Conservation (phyloP, 306 rosid species). For the Medicago ruthenica region DNA sequence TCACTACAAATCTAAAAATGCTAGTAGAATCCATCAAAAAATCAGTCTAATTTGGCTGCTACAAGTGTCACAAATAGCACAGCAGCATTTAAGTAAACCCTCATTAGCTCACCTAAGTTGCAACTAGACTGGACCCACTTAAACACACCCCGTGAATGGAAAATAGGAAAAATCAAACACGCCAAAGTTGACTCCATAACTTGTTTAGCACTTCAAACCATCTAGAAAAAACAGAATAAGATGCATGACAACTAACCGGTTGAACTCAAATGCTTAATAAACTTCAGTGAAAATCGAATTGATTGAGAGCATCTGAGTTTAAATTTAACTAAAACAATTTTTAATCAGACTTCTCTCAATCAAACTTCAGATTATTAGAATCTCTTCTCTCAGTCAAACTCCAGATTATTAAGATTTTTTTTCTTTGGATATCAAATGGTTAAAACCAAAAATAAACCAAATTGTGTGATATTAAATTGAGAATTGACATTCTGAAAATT, state of each 20-base stretch:
- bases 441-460: not conserved
- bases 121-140: constrained; percentile 42
- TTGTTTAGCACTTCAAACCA: not conserved
- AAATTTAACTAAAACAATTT: not conserved
- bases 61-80: constrained; percentile 38
- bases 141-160: constrained; percentile 15
- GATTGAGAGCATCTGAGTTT: not conserved
- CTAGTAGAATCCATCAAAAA: not conserved
- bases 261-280: not conserved
- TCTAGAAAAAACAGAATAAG: not conserved
- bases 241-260: not conserved
- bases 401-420: not conserved
- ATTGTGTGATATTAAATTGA: constrained; percentile 6
- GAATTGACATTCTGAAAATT: constrained; percentile 18
- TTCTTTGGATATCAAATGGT: too few relatives aligned
- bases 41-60: not conserved
- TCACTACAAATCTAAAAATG: not conserved
- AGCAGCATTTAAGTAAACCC: constrained; percentile 7
- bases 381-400: too few relatives aligned
- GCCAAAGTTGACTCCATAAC: constrained; percentile 34
- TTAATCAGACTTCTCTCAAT: not conserved
- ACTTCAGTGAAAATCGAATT: too few relatives aligned
- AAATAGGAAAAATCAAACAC: constrained; percentile 29
- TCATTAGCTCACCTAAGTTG: constrained; percentile 35
- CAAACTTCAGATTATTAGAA: too few relatives aligned